phyloP scores from a whole-genome alignment of 2,329 filamentous ascomycete genomes.

The Colletotrichum somersetense region DNA sequence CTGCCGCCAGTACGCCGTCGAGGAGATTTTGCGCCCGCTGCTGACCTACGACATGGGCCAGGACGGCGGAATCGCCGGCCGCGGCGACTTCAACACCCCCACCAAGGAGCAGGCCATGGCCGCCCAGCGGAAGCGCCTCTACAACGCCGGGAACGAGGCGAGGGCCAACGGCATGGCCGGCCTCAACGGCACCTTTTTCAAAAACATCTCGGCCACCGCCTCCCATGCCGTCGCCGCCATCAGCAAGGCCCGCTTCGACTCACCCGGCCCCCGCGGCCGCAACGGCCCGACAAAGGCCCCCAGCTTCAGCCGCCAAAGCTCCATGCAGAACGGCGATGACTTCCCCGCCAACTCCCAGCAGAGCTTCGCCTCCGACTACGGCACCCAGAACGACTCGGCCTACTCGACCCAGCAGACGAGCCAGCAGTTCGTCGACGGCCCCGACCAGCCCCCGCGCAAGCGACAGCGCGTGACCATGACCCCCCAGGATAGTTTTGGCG shows the following conservation, averaged over 20 bases:
- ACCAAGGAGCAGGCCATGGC: constrained; percentile 99
- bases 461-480: constrained; percentile 72
- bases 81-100: constrained; percentile 87
- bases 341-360: constrained; percentile 85
- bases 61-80: constrained; percentile 78
- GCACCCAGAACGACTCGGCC: constrained; percentile 77
- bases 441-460: constrained; percentile 83
- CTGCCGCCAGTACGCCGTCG: constrained; percentile 83
- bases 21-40: constrained; percentile 80
- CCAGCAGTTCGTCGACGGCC: constrained; percentile 48
- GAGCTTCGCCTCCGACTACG: constrained; percentile 82
- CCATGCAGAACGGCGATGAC: constrained; percentile 77
- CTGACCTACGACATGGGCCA: constrained; percentile 85
- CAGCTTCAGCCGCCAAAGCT: constrained; percentile 78
- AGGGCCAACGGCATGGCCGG: constrained; percentile 68
- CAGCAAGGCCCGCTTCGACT: constrained; percentile 95
- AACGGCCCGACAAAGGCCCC: constrained; percentile 75
- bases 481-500: constrained; percentile 69
- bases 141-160: constrained; percentile 79
- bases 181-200: constrained; percentile 89
- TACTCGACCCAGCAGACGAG: constrained; percentile 71
- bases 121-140: constrained; percentile 91
- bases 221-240: constrained; percentile 95
- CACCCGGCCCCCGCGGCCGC: constrained; percentile 77
- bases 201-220: constrained; percentile 93